Evolutionary conservation across 768 basidiomycete species (phyloP), one percentile per base, ranked within the genome.

Genomic region (Leccinum obscurum): DNA sequence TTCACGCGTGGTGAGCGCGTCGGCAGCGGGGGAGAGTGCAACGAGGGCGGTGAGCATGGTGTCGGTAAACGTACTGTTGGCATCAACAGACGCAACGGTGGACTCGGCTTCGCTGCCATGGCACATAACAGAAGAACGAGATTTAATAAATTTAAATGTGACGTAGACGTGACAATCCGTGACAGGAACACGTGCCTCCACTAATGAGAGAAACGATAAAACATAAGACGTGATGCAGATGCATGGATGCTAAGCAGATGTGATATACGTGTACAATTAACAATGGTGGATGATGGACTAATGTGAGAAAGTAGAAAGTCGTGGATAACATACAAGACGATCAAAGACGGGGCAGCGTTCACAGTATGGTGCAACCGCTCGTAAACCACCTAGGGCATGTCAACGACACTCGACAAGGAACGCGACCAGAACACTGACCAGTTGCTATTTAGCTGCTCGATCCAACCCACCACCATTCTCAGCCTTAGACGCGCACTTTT

Each of bases 401-500:
- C 52, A 70, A 56, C 26, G 52, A 41, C 26, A 68, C 59, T 67
- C 63, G 51, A 55, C 17, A 60, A 56, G 50, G 64, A 61, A 67
- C 61, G 54, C 41, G 28, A 35, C 1, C n/a, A 59, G 35, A 49
- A 52, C 20, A 64, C 72, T 58, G 70, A 86, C 85, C 85, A 87
- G 53, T 82, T 79, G 56, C 78, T 78, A 55, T 82, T 78, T 58
- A 91, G 75, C 68, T 85, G 83, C 77, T 97, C 93, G 68, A 98
- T 95, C 96, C 96, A 98, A 68, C 93, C 90, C 28, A 92, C 91
- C 59, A 97, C 89, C 66, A 98, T 80, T 58, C 89, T 80, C 56
- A 98, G 76, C 34, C 96, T 81, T 62, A 97, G 78, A 28, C 89
- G 82, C 0, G 91, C 81, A 56, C 85, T 90, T 60, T 86, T 84